phyloP scores from a whole-genome alignment of 495 filamentous ascomycete species.

The Parachaetomium inaequale region DNA sequence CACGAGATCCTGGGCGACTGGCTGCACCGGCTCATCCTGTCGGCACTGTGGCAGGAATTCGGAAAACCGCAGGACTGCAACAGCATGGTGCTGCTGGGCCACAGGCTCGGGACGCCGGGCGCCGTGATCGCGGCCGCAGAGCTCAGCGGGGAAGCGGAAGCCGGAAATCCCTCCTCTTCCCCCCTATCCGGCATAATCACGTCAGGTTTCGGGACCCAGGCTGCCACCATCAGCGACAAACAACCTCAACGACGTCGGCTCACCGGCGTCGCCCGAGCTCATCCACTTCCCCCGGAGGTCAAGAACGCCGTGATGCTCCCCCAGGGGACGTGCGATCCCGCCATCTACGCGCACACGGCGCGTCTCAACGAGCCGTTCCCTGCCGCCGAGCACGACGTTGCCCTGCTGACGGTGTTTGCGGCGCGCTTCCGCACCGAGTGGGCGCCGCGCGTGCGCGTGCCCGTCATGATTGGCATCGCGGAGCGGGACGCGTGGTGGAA shows the following conservation, averaged over 20 bases:
- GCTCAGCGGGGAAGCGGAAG: conserved; percentile 8
- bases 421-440: conserved; percentile 26
- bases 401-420: conserved; percentile 21
- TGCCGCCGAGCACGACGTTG: not conserved
- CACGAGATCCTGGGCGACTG: conserved; percentile 27
- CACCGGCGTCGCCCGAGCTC: no score
- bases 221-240: not conserved
- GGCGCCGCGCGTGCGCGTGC: conserved; percentile 27
- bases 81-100: conserved; percentile 31
- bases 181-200: conserved; percentile 28
- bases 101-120: conserved; percentile 36
- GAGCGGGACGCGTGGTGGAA: conserved; percentile 32
- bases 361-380: conserved; percentile 28
- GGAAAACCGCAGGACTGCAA: conserved; percentile 23
- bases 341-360: conserved; percentile 19
- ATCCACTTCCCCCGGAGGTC: not conserved
- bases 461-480: conserved; percentile 35
- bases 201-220: conserved; percentile 5
- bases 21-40: conserved; percentile 31
- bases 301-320: conserved; percentile 32
- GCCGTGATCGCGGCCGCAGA: conserved; percentile 29
- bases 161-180: conserved; percentile 15
- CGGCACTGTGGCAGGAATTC: conserved; percentile 36
- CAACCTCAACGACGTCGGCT: not conserved
- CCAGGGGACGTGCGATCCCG: conserved; percentile 16